phyloP scores from a whole-genome alignment of 2,329 filamentous ascomycete genomes.

The Monilinia vaccinii-corymbosi region DNA sequence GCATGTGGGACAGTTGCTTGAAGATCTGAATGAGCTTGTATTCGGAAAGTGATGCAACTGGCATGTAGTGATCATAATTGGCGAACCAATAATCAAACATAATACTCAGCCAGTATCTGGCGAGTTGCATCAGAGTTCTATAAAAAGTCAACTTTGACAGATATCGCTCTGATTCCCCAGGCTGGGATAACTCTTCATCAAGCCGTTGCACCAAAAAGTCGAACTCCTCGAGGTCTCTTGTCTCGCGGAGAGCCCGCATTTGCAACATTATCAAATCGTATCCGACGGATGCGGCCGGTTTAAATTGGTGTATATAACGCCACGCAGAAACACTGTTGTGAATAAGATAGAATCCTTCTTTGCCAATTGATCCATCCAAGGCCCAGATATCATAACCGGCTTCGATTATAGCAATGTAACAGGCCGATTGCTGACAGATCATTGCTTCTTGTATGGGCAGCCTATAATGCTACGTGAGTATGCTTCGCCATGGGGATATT shows the following conservation, averaged over 20 bases:
- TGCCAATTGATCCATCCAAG: too few relatives aligned
- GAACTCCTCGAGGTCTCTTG: neutral
- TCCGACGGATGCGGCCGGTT: neutral
- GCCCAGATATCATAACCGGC: neutral
- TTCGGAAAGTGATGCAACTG: neutral
- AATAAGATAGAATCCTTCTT: too few relatives aligned
- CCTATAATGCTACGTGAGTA: neutral
- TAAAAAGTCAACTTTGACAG: too few relatives aligned
- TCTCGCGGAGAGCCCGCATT: accelerated
- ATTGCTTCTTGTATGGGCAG: neutral
- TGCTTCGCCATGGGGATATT: neutral
- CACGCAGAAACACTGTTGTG: too few relatives aligned
- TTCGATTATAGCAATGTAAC: neutral
- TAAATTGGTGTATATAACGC: neutral
- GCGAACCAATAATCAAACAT: too few relatives aligned
- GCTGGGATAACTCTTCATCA: too few relatives aligned
- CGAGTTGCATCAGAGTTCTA: too few relatives aligned
- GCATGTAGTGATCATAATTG: too few relatives aligned
- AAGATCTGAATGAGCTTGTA: neutral
- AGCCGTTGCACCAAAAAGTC: neutral
- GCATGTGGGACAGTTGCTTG: too few relatives aligned
- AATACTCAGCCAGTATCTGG: too few relatives aligned
- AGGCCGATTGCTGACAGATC: too few relatives aligned
- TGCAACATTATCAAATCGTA: accelerated
- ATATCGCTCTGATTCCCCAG: accelerated